Evolutionary conservation across 345 rosid genomes (phyloP).

Genomic region (Gossypium bickii): DNA sequence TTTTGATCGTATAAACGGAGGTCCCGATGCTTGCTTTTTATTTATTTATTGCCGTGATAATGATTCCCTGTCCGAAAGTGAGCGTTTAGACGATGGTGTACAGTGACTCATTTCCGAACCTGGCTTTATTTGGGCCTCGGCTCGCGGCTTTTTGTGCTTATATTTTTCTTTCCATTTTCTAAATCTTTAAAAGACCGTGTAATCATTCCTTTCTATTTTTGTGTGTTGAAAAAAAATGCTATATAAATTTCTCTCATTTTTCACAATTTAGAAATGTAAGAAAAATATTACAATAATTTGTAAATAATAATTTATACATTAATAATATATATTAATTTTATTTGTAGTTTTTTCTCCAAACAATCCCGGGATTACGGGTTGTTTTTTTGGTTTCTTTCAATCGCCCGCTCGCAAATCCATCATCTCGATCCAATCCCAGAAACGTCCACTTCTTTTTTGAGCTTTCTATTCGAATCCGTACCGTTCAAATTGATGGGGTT

Average conservation of each 20-base stretch:
- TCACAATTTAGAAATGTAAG: not conserved
- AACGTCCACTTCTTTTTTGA: not conserved
- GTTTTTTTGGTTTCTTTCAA: not conserved
- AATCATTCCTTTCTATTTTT: too few relatives aligned
- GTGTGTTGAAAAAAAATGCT: too few relatives aligned
- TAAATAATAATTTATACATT: not conserved
- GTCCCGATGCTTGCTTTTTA: too few relatives aligned
- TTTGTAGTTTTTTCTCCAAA: not conserved
- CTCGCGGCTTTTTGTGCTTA: too few relatives aligned
- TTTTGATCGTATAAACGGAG: too few relatives aligned
- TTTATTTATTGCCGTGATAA: too few relatives aligned
- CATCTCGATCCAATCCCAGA: not conserved
- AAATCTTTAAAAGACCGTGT: too few relatives aligned
- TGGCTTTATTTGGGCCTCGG: too few relatives aligned
- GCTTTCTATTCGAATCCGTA: not conserved
- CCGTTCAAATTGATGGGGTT: constrained; percentile 9
- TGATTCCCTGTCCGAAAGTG: too few relatives aligned
- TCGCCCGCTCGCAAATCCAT: not conserved
- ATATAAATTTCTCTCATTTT: not conserved
- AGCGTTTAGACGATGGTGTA: too few relatives aligned
- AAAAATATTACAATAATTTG: not conserved
- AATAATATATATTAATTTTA: not conserved
- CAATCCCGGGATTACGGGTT: not conserved
- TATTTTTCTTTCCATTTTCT: too few relatives aligned
- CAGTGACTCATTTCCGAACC: too few relatives aligned